phyloP scores from a whole-genome alignment of 768 basidiomycete species.

The Hortiboletus flavorubellus region DNA sequence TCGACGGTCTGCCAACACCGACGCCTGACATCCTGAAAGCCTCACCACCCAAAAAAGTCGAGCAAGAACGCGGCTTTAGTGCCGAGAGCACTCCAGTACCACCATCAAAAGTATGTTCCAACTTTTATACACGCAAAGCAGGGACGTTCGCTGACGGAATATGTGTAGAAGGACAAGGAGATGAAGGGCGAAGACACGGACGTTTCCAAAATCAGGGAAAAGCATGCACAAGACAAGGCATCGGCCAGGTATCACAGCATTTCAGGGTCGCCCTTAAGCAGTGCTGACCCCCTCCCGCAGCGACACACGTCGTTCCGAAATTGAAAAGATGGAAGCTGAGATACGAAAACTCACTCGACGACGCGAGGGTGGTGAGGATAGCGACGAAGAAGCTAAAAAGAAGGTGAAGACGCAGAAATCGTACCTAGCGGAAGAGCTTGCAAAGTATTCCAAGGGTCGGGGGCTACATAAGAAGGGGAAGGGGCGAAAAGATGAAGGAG shows the following conservation, averaged over 20 bases:
- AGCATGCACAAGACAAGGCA: slow-evolving; percentile 69
- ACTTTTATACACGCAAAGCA: not conserved
- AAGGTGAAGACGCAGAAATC: slow-evolving; percentile 63
- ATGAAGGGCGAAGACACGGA: slow-evolving; percentile 39
- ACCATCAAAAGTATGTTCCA: slow-evolving; percentile 17
- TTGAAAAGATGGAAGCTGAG: slow-evolving; percentile 85
- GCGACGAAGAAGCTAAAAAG: slow-evolving; percentile 58
- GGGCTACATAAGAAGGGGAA: slow-evolving; percentile 56
- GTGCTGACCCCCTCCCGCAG: slow-evolving; percentile 33
- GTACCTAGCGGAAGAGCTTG: slow-evolving; percentile 74
- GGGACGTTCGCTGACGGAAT: not conserved
- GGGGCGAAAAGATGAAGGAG: slow-evolving; percentile 65
- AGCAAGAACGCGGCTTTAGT: not conserved
- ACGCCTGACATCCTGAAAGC: slow-evolving; percentile 8
- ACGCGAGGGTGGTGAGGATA: slow-evolving; percentile 52
- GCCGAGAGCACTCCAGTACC: not conserved
- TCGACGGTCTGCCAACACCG: slow-evolving; percentile 15
- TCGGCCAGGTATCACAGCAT: slow-evolving; percentile 47
- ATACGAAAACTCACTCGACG: slow-evolving; percentile 73
- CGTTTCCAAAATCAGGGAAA: slow-evolving; percentile 68
- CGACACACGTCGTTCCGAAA: slow-evolving; percentile 65
- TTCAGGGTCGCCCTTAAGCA: not conserved
- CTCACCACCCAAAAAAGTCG: not conserved
- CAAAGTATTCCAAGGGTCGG: slow-evolving; percentile 70
- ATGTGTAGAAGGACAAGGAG: slow-evolving; percentile 2